Evolutionary conservation across 2,329 filamentous ascomycete genomes (phyloP).

Genomic region (Ilyonectria sp.): DNA sequence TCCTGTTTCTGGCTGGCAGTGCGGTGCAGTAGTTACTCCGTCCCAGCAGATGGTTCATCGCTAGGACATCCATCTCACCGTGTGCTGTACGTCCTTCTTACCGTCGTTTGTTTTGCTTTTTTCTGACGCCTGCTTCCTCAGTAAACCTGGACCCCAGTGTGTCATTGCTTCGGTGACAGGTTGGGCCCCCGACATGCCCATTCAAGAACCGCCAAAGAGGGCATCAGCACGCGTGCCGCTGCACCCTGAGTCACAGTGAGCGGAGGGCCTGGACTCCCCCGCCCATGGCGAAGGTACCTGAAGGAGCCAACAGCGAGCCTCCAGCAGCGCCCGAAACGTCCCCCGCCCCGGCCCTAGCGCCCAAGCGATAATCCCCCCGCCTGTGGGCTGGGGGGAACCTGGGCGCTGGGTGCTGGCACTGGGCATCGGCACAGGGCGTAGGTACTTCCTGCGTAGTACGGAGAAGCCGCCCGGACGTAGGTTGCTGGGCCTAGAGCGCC

Average conservation of each 20-base stretch:
- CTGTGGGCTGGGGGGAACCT: not conserved
- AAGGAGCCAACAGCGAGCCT: constrained; percentile 22
- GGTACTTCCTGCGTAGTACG: not conserved
- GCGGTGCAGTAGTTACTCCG: not conserved
- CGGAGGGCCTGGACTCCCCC: not conserved
- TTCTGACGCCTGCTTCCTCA: not conserved
- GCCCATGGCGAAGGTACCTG: not conserved
- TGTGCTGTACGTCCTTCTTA: not conserved
- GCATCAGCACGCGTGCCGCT: constrained; percentile 21
- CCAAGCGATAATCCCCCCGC: constrained; percentile 24
- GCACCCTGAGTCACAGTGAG: constrained; percentile 7
- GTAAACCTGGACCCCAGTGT: not conserved
- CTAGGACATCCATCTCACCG: not conserved
- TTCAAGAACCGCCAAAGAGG: constrained; percentile 14
- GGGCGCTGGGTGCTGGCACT: not conserved
- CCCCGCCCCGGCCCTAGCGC: constrained; percentile 36
- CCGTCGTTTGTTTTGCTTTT: not conserved
- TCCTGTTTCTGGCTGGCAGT: not conserved
- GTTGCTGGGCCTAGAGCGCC: not conserved
- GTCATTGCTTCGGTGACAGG: not conserved
- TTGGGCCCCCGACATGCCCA: not conserved
- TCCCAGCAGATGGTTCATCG: not conserved
- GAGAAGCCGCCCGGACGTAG: not conserved
- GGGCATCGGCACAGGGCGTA: not conserved
- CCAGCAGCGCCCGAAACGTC: constrained; percentile 29